Evolutionary conservation across 2,329 filamentous ascomycete species (phyloP).

Genomic region (Balansia obtecta): DNA sequence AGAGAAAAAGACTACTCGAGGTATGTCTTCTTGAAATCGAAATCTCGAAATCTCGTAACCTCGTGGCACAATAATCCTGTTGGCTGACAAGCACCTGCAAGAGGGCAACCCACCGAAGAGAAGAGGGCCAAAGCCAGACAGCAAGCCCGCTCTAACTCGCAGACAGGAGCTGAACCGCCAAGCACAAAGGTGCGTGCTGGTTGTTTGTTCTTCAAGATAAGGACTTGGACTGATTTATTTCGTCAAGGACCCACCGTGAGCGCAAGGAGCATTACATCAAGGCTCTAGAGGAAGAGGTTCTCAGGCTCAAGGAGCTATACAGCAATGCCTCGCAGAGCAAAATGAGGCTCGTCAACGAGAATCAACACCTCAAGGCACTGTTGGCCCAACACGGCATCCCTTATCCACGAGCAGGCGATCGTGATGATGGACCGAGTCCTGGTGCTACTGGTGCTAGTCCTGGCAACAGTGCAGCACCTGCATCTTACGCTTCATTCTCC

Average conservation of each 20-base stretch:
- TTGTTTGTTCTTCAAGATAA: no score
- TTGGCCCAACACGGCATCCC: slow-evolving; percentile 41
- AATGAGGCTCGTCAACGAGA: slow-evolving; percentile 65
- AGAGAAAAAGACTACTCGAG: slow-evolving; percentile 68
- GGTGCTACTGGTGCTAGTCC: slow-evolving; percentile 41
- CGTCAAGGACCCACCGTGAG: slow-evolving; percentile 76
- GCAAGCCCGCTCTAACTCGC: slow-evolving; percentile 83
- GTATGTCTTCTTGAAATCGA: slow-evolving; percentile 26
- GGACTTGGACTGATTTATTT: background rate
- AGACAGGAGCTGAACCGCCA: slow-evolving; percentile 91
- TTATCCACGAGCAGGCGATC: slow-evolving; percentile 13
- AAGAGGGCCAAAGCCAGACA: slow-evolving; percentile 90
- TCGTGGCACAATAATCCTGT: background rate
- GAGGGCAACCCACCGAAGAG: slow-evolving; percentile 82
- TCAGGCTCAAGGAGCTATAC: slow-evolving; percentile 78
- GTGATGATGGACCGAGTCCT: slow-evolving; percentile 33
- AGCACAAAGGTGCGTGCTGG: slow-evolving; percentile 69
- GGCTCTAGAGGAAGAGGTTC: slow-evolving; percentile 79
- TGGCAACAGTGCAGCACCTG: slow-evolving; percentile 43
- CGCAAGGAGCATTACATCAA: slow-evolving; percentile 96
- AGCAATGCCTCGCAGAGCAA: slow-evolving; percentile 63
- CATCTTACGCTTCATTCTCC: slow-evolving; percentile 31
- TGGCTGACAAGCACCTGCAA: slow-evolving; percentile 17
- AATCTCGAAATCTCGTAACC: no score
- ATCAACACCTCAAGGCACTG: slow-evolving; percentile 53